These are phyloP conservation scores for Curvularia lunata DNA, from an alignment of 2,329 filamentous ascomycete genomes.

Conservation along the genomic window DNA sequence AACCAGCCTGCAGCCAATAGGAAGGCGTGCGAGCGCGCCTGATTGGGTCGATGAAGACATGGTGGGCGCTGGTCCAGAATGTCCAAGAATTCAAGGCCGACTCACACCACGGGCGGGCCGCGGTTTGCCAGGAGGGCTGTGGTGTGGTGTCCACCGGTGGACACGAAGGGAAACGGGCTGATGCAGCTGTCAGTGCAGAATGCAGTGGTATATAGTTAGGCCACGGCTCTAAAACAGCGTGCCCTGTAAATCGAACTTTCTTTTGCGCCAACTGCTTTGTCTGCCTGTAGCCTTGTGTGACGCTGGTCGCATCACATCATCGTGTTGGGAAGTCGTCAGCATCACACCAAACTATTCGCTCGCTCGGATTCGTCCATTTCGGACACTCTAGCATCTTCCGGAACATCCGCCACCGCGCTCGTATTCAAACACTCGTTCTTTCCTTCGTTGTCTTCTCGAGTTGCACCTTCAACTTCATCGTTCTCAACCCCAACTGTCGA, in stretches of 20 bases:
- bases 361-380: constrained; percentile 2
- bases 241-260: not conserved
- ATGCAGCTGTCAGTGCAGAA: not conserved
- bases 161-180: constrained; percentile 5
- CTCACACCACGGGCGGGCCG: constrained; percentile 1
- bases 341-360: constrained; percentile 10
- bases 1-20: constrained; percentile 10
- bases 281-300: not conserved
- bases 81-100: not conserved
- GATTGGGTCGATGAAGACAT: constrained; percentile 8
- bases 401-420: constrained; percentile 10
- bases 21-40: constrained; percentile 3
- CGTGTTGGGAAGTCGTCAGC: constrained; percentile 12
- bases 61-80: constrained; percentile 3
- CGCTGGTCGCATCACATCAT: constrained; percentile 11
- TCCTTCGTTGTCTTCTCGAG: not conserved
- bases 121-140: constrained; percentile 10
- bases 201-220: constrained; percentile 8
- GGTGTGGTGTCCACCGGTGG: constrained; percentile 5
- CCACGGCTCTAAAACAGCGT: not conserved
- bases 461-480: not conserved
- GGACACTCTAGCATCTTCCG: constrained; percentile 13
- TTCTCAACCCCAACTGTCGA: not conserved
- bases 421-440: not conserved
- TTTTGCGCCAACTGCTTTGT: not conserved